Evolutionary conservation across 192 early-diverging fungal species (phyloP).

Genomic region (Backusella morwellensis): DNA sequence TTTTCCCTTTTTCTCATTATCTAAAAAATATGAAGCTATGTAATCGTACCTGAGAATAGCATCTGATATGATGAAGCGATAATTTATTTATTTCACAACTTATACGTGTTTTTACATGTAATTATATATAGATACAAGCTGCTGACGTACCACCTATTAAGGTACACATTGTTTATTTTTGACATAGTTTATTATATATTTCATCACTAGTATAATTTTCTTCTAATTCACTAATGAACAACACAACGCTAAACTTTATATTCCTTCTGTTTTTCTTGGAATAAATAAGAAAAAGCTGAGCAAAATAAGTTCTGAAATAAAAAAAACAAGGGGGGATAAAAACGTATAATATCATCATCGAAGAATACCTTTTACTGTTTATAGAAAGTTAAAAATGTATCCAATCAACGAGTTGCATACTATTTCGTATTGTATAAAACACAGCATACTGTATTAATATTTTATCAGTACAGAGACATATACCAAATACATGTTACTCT

Average conservation of each 20-base stretch:
- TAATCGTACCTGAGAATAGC: not conserved
- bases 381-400: not conserved
- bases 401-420: not conserved
- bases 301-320: not conserved
- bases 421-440: not conserved
- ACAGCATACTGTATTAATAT: not conserved
- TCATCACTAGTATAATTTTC: not conserved
- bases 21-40: not conserved
- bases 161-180: not conserved
- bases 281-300: conserved; percentile 6
- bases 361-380: not conserved
- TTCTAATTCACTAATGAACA: not conserved
- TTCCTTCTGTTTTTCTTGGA: not conserved
- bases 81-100: not conserved
- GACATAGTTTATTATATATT: not conserved
- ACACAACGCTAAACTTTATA: not conserved
- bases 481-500: not conserved
- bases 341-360: not conserved
- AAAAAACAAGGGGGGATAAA: not conserved
- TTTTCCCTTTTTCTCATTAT: not conserved
- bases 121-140: no score
- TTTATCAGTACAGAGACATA: not conserved
- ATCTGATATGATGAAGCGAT: not conserved
- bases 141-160: not conserved
- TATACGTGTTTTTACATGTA: not conserved